Evolutionary conservation across 345 rosid species (phyloP).

Genomic region (Bruguiera sexangula): DNA sequence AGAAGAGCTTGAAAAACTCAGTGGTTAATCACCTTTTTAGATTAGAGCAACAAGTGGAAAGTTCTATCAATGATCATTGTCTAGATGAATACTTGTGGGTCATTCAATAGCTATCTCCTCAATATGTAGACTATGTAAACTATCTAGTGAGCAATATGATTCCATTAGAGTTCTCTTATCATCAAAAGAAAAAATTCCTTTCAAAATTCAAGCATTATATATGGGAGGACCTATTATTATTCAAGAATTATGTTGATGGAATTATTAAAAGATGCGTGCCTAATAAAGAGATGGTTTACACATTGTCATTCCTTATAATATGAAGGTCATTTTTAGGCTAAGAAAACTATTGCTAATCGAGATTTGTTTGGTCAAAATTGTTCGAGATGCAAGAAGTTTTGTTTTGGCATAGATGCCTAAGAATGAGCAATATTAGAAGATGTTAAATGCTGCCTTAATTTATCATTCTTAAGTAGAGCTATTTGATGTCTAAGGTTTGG

Average conservation of each 20-base stretch:
- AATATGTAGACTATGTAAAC: not conserved
- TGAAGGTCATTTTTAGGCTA: too few relatives aligned
- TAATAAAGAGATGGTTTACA: not conserved
- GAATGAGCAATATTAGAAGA: too few relatives aligned
- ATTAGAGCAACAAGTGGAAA: not conserved
- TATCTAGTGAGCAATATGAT: not conserved
- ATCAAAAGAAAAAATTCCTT: not conserved
- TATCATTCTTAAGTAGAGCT: too few relatives aligned
- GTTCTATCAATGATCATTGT: not conserved
- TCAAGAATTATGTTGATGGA: not conserved
- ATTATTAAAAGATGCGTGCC: conserved; percentile 4
- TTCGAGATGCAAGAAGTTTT: too few relatives aligned
- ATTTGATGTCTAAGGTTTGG: too few relatives aligned
- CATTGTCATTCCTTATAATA: too few relatives aligned
- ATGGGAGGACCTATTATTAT: not conserved
- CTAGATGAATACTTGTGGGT: not conserved
- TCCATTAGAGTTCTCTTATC: not conserved
- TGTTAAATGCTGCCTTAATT: too few relatives aligned
- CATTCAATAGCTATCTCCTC: not conserved
- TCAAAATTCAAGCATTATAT: not conserved
- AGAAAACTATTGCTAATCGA: too few relatives aligned
- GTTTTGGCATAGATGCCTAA: too few relatives aligned
- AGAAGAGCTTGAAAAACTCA: too few relatives aligned
- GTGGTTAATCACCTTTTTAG: not conserved
- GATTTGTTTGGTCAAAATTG: too few relatives aligned